Evolutionary conservation across 805 yeast species (phyloP).

Genomic region (Metschnikowia picachoensis): DNA sequence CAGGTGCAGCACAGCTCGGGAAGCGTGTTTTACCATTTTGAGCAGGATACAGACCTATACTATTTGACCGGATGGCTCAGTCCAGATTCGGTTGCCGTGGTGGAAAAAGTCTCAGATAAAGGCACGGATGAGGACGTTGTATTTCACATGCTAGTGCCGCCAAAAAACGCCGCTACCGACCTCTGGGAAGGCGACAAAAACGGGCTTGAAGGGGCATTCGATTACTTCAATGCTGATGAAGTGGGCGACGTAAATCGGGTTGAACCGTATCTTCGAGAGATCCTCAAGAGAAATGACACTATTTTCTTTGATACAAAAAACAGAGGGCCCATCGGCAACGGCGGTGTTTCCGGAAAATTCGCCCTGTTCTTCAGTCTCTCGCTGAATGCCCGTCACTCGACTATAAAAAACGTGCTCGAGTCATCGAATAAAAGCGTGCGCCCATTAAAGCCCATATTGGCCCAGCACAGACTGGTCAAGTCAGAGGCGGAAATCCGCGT

Average conservation of each 20-base stretch:
- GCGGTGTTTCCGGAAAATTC: slow-evolving; percentile 9
- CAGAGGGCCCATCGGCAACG: background rate
- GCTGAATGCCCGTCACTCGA: slow-evolving; percentile 7
- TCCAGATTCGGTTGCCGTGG: slow-evolving; percentile 68
- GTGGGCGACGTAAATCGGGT: slow-evolving; percentile 50
- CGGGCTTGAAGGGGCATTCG: slow-evolving; percentile 77
- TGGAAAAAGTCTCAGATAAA: slow-evolving; percentile 57
- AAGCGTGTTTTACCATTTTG: slow-evolving; percentile 85
- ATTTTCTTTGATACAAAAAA: slow-evolving; percentile 53
- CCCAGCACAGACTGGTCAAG: slow-evolving; percentile 62
- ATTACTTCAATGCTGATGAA: slow-evolving; percentile 83
- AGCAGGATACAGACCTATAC: slow-evolving; percentile 84
- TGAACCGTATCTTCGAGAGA: slow-evolving; percentile 39
- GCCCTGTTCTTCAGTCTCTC: slow-evolving; percentile 19
- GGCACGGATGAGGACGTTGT: slow-evolving; percentile 46
- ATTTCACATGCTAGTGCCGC: slow-evolving; percentile 82
- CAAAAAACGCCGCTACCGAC: slow-evolving; percentile 71
- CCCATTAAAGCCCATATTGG: slow-evolving; percentile 41
- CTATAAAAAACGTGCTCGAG: slow-evolving; percentile 21
- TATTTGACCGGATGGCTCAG: slow-evolving; percentile 92
- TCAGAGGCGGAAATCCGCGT: slow-evolving; percentile 70
- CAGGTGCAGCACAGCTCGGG: slow-evolving; percentile 79
- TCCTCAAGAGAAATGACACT: slow-evolving; percentile 46
- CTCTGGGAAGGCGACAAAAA: slow-evolving; percentile 95
- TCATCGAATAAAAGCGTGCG: slow-evolving; percentile 35